These are phyloP conservation scores for Solanum tacnaense DNA, from an alignment of 257 asterid genomes.

Conservation along the genomic window DNA sequence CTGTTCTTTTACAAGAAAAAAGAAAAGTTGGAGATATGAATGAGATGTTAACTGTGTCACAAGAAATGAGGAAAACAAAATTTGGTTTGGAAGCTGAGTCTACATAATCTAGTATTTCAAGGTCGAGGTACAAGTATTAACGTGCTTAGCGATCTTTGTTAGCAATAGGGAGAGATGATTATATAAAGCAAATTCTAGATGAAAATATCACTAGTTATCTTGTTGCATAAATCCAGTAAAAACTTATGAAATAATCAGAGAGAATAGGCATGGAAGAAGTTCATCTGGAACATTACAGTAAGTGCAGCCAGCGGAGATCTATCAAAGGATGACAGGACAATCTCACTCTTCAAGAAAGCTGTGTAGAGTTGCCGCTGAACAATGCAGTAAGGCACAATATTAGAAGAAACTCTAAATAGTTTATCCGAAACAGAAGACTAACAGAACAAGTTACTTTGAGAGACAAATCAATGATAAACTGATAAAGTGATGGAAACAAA, in stretches of 20 bases:
- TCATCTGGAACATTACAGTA: constrained; percentile 44
- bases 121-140: not conserved
- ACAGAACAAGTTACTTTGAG: not conserved
- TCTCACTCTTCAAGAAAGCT: constrained; percentile 91
- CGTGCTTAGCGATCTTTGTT: not conserved
- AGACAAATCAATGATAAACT: not conserved
- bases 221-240: not conserved
- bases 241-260: not conserved
- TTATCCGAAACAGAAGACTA: not conserved
- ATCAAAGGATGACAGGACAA: constrained; percentile 84
- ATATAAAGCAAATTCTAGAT: not conserved
- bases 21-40: not conserved
- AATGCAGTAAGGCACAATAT: constrained; percentile 2
- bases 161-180: not conserved
- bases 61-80: not conserved
- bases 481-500: not conserved
- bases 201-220: not conserved
- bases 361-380: constrained; percentile 77
- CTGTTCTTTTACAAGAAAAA: not conserved
- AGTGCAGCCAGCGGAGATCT: constrained; percentile 96
- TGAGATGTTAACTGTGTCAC: not conserved
- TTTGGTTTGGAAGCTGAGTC: not conserved
- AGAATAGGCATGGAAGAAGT: not conserved
- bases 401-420: not conserved
- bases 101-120: not conserved